These are phyloP conservation scores for Trichophyton benhamiae DNA, from an alignment of 2,329 filamentous ascomycete genomes.

Conservation along the genomic window DNA sequence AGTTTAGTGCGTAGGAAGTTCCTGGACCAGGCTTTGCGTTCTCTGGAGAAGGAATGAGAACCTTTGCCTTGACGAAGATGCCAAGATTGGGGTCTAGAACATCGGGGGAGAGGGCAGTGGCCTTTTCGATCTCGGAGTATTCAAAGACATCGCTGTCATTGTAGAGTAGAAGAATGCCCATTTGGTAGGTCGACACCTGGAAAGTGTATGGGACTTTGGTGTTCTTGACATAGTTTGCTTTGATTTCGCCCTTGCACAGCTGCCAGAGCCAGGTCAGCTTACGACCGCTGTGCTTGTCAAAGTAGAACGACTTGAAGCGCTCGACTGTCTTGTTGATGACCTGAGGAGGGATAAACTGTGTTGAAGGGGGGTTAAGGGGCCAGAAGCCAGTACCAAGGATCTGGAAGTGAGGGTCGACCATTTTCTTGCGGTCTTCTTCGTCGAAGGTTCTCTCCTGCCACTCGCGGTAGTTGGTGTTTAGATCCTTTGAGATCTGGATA, in stretches of 20 bases:
- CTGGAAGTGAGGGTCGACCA: conserved; percentile 77
- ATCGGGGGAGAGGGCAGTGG: conserved; percentile 68
- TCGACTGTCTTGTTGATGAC: conserved; percentile 81
- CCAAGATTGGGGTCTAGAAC: conserved; percentile 74
- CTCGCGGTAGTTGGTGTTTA: conserved; percentile 79
- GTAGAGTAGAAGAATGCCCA: conserved; percentile 89
- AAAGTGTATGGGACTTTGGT: conserved; percentile 90
- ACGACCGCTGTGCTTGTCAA: conserved; percentile 88
- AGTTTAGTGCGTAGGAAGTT: conserved; percentile 73
- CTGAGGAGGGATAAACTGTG: conserved; percentile 73
- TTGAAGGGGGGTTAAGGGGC: conserved; percentile 78
- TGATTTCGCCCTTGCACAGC: conserved; percentile 92
- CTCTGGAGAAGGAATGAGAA: conserved; percentile 60
- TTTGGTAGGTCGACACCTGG: conserved; percentile 94
- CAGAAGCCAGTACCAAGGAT: conserved; percentile 95
- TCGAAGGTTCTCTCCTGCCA: conserved; percentile 55
- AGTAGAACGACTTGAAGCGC: conserved; percentile 82
- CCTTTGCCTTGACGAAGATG: conserved; percentile 86
- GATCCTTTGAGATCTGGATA: conserved; percentile 96
- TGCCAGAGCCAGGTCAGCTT: conserved; percentile 99
- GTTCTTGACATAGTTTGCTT: conserved; percentile 80
- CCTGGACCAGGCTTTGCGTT: conserved; percentile 65
- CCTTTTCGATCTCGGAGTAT: conserved; percentile 76
- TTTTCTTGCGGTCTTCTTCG: conserved; percentile 51
- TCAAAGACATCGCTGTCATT: conserved; percentile 77